Conservation (phyloP, 1,284 basidiomycete genomes). For the Neotropicomus parvogracilis region DNA sequence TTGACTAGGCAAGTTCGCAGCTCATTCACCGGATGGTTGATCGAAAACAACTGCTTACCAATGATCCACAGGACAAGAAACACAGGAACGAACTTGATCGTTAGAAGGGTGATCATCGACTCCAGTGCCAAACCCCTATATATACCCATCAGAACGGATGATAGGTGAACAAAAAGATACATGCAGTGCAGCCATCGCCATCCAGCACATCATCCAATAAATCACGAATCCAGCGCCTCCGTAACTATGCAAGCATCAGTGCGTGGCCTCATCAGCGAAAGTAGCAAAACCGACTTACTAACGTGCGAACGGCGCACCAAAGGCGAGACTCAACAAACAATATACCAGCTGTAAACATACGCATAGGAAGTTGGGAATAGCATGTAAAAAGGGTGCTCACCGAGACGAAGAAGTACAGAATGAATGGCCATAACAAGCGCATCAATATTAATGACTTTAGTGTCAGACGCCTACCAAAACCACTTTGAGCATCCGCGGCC, state of each 20-base stretch:
- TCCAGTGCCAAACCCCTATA: conserved; percentile 61
- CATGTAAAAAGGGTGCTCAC: conserved; percentile 34
- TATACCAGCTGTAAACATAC: conserved; percentile 43
- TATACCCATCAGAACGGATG: conserved; percentile 6
- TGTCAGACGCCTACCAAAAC: conserved; percentile 47
- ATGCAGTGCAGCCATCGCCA: conserved; percentile 56
- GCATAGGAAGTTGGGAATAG: not conserved
- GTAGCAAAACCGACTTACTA: conserved; percentile 32
- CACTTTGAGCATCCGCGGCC: conserved; percentile 38
- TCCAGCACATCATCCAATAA: conserved; percentile 73
- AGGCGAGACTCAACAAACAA: conserved; percentile 62
- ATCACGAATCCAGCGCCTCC: conserved; percentile 62
- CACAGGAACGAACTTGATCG: conserved; percentile 49
- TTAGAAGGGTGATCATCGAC: conserved; percentile 54
- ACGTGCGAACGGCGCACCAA: conserved; percentile 55
- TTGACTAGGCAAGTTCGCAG: conserved; percentile 44
- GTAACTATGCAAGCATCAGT: conserved; percentile 31
- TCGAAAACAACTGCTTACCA: conserved; percentile 33
- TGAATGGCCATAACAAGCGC: conserved; percentile 52
- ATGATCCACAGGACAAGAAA: conserved; percentile 72
- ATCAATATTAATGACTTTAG: conserved; percentile 52
- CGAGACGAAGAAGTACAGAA: conserved; percentile 59
- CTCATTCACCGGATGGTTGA: not conserved
- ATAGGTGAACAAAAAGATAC: conserved; percentile 16
- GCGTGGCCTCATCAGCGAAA: not conserved